A percentile compares a stretch with the other conserved stretches of the same genome.
phyloP scores from a whole-genome alignment of 345 rosid species.

The Balakata baccata region DNA sequence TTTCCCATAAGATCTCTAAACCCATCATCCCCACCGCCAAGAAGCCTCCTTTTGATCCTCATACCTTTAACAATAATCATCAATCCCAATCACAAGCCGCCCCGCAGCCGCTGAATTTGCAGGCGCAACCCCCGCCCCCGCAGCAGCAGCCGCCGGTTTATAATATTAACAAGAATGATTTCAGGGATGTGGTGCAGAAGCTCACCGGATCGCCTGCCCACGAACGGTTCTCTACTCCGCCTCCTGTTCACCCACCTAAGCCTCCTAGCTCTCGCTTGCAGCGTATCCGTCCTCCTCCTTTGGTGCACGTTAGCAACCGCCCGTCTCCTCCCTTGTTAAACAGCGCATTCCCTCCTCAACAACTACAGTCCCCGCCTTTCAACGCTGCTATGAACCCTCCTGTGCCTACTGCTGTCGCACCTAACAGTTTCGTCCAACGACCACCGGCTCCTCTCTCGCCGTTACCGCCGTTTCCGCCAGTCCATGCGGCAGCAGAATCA shows the following conservation, averaged over 20 bases:
- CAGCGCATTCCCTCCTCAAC: conserved; percentile 28
- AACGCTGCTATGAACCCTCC: conserved; percentile 8
- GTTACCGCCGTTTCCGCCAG: conserved; percentile 58
- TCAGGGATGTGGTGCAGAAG: conserved; percentile 88
- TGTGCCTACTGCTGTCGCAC: conserved; percentile 6
- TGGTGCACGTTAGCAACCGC: conserved; percentile 61
- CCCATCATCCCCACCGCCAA: conserved; percentile 25
- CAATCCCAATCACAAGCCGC: neutral
- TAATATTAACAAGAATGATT: conserved; percentile 89
- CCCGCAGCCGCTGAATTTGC: no score
- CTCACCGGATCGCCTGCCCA: conserved; percentile 92
- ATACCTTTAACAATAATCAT: neutral
- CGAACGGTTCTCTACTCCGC: conserved; percentile 68
- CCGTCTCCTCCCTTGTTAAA: conserved; percentile 54
- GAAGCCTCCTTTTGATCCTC: conserved; percentile 42
- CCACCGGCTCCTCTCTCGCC: conserved; percentile 58
- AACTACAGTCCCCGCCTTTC: conserved; percentile 9
- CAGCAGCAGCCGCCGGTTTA: conserved; percentile 85
- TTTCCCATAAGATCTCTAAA: conserved; percentile 84
- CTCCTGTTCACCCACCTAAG: conserved; percentile 65
- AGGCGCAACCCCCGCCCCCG: conserved; percentile 13
- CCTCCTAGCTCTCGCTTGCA: conserved; percentile 82
- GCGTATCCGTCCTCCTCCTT: conserved; percentile 91
- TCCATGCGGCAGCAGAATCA: conserved; percentile 69
- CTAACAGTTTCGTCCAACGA: conserved; percentile 30